A percentile compares a stretch with the other conserved stretches of the same genome.
phyloP scores from a whole-genome alignment of 2,329 filamentous ascomycete species.

The Akanthomyces dipterigenus region DNA sequence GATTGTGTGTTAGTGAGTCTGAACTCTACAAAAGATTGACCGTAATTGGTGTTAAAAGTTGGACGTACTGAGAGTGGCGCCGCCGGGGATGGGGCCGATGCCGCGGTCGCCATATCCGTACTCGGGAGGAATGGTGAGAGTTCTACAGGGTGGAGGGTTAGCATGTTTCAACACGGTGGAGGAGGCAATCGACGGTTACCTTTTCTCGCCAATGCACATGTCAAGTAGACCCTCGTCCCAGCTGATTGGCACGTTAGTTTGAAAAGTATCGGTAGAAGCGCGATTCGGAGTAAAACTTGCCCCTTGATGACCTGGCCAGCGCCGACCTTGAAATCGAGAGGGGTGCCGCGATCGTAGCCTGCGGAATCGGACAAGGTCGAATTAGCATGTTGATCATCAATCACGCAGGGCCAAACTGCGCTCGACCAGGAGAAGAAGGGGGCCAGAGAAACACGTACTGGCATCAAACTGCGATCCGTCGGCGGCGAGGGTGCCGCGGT shows the following conservation, averaged over 20 bases:
- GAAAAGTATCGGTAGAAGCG: no score
- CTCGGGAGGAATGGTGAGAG: slow-evolving; percentile 81
- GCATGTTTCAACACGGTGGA: not conserved
- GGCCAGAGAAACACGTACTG: slow-evolving; percentile 35
- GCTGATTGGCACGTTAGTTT: slow-evolving; percentile 30
- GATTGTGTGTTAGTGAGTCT: slow-evolving; percentile 14
- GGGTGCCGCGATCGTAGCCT: slow-evolving; percentile 68
- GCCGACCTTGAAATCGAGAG: slow-evolving; percentile 75
- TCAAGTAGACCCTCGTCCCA: slow-evolving; percentile 87
- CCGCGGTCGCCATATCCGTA: slow-evolving; percentile 71
- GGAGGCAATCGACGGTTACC: slow-evolving; percentile 29
- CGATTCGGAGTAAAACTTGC: slow-evolving; percentile 38
- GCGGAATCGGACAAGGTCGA: not conserved
- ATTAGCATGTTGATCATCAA: not conserved
- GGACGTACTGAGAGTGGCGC: slow-evolving; percentile 63
- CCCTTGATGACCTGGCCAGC: slow-evolving; percentile 82
- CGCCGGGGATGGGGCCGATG: slow-evolving; percentile 77
- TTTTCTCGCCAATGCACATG: slow-evolving; percentile 95
- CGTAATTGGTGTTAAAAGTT: slow-evolving; percentile 10
- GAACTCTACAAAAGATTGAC: not conserved
- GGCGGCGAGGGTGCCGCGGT: slow-evolving; percentile 69
- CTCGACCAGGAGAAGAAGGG: not conserved
- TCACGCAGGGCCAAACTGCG: not conserved
- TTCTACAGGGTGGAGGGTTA: slow-evolving; percentile 37
- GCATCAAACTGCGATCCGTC: slow-evolving; percentile 79